These are phyloP conservation scores for Fusarium papillatum DNA, from an alignment of 2,329 filamentous ascomycete species.

Conservation along the genomic window DNA sequence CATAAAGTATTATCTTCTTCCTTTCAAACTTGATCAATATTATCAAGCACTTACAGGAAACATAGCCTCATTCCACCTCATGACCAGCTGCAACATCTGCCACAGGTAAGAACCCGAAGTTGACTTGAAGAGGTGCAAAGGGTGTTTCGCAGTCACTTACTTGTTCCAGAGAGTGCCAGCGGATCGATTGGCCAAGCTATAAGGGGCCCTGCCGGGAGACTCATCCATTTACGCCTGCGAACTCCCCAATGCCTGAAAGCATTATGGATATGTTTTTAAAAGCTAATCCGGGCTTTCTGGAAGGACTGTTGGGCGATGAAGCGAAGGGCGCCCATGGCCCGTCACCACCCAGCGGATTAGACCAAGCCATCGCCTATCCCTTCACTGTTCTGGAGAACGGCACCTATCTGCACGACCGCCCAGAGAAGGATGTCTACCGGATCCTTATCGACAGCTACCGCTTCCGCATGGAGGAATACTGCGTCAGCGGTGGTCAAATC, in stretches of 20 bases:
- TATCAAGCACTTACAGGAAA: not conserved
- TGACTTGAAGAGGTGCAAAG: conserved; percentile 38
- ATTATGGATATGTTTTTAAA: too few species aligned
- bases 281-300: not conserved
- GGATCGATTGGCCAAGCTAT: conserved; percentile 63
- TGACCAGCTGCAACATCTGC: conserved; percentile 44
- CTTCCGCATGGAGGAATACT: conserved; percentile 57
- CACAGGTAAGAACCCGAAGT: conserved; percentile 44
- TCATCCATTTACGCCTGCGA: too few species aligned
- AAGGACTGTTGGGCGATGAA: not conserved
- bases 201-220: conserved; percentile 54
- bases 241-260: too few species aligned
- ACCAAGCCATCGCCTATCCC: conserved; percentile 47
- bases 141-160: conserved; percentile 60
- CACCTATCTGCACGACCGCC: conserved; percentile 59
- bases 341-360: conserved; percentile 47
- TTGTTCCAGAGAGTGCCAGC: conserved; percentile 68
- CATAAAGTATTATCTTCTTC: not conserved
- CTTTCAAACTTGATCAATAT: not conserved
- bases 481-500: conserved; percentile 42
- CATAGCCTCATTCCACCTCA: not conserved
- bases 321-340: not conserved
- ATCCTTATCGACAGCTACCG: conserved; percentile 63
- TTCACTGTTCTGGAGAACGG: conserved; percentile 55
- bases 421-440: conserved; percentile 58